Evolutionary conservation across 768 basidiomycete genomes (phyloP).

Genomic region (Lentinula lateritia): DNA sequence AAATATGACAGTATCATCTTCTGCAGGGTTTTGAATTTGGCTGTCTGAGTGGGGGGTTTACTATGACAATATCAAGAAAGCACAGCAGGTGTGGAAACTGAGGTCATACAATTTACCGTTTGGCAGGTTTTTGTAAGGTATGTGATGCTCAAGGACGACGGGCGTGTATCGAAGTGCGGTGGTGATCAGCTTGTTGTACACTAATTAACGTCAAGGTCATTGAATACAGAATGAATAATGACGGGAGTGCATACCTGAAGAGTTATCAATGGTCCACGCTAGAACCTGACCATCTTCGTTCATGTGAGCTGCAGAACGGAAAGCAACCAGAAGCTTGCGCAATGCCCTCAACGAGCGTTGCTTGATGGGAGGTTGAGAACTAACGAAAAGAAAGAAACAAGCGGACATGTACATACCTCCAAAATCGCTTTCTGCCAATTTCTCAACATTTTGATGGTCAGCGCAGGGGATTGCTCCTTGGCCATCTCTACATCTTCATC

Average conservation of each 20-base stretch:
- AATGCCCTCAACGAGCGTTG: conserved; percentile 81
- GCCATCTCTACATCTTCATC: conserved; percentile 45
- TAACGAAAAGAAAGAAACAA: background rate
- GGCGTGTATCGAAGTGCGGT: conserved; percentile 90
- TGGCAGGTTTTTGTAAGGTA: conserved; percentile 77
- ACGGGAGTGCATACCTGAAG: conserved; percentile 48
- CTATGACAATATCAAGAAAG: conserved; percentile 31
- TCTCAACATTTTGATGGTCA: conserved; percentile 66
- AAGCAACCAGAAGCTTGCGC: conserved; percentile 80
- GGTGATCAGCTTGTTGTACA: conserved; percentile 90
- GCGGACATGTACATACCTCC: conserved; percentile 43
- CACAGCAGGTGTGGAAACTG: background rate
- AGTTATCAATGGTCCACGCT: conserved; percentile 84
- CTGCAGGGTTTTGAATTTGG: conserved; percentile 79
- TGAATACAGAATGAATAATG: background rate
- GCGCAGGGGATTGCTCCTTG: conserved; percentile 46
- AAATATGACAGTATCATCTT: conserved; percentile 89
- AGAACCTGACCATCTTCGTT: conserved; percentile 77
- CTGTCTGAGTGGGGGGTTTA: conserved; percentile 78
- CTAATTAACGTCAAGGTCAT: conserved; percentile 39
- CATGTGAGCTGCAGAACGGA: conserved; percentile 86
- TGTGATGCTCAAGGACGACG: conserved; percentile 78
- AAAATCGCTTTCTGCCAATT: conserved; percentile 89
- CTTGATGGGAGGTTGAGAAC: conserved; percentile 30
- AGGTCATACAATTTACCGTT: conserved; percentile 80